Conservation (phyloP, 306 rosid species). For the Canavalia ensiformis region DNA sequence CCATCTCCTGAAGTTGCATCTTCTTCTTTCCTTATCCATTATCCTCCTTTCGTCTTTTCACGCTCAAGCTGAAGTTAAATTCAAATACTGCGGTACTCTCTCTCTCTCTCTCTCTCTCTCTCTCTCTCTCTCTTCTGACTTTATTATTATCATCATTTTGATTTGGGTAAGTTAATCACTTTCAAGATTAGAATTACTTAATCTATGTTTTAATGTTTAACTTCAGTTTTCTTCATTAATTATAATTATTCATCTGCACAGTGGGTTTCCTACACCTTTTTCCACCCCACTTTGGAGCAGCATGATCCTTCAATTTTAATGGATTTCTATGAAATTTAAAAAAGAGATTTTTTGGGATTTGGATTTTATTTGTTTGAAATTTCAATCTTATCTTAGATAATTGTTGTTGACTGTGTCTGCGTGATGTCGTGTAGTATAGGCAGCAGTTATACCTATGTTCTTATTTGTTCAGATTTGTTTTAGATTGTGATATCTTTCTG, state of each 20-base stretch:
- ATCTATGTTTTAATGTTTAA: not conserved
- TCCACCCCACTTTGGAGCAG: not conserved
- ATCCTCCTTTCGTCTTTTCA: constrained; percentile 50
- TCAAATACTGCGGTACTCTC: constrained; percentile 74
- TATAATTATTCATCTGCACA: not conserved
- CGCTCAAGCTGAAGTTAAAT: constrained; percentile 58
- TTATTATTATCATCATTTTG: not conserved
- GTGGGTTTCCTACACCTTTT: not conserved
- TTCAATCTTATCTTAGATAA: not conserved
- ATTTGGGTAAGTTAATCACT: not conserved
- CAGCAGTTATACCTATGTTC: not conserved
- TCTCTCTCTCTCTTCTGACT: constrained; percentile 38
- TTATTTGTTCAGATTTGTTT: constrained; percentile 27
- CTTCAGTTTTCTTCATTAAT: not conserved
- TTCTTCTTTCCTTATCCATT: constrained; percentile 49
- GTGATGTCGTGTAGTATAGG: constrained; percentile 28
- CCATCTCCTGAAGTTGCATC: constrained; percentile 55
- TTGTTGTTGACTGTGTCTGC: not conserved
- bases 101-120: constrained; percentile 6
- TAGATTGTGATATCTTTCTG: constrained; percentile 28
- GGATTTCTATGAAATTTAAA: not conserved
- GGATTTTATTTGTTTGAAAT: not conserved
- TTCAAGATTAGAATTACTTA: not conserved
- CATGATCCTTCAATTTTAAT: constrained; percentile 13
- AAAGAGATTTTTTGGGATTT: not conserved